Evolutionary conservation across 2,329 filamentous ascomycete species (phyloP).

Genomic region (Anisogramma anomala): DNA sequence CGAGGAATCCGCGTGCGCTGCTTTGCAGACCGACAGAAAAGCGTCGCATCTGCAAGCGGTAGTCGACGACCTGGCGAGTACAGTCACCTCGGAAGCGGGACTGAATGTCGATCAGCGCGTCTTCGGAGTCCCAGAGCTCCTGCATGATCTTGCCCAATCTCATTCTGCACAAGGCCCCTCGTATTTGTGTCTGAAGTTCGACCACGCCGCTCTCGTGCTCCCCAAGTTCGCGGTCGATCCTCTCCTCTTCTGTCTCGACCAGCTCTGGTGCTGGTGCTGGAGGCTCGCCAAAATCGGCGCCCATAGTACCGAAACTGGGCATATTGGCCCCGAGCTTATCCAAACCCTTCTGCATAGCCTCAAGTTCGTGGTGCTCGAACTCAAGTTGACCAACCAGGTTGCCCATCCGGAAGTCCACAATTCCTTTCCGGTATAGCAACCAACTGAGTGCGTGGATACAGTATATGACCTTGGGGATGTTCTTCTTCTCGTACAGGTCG

Average conservation of each 20-base stretch:
- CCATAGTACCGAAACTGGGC: slow-evolving; percentile 97
- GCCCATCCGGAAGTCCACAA: slow-evolving; percentile 90
- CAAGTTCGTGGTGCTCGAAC: slow-evolving; percentile 94
- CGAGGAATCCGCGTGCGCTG: slow-evolving; percentile 60
- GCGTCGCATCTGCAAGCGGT: slow-evolving; percentile 68
- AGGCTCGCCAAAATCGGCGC: slow-evolving; percentile 85
- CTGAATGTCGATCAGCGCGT: slow-evolving; percentile 69
- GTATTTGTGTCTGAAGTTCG: slow-evolving; percentile 78
- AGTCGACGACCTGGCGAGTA: slow-evolving; percentile 69
- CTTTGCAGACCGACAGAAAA: slow-evolving; percentile 77
- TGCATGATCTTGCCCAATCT: slow-evolving; percentile 76
- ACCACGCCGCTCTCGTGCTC: slow-evolving; percentile 62
- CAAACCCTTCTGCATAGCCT: slow-evolving; percentile 91
- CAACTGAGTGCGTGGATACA: slow-evolving; percentile 96
- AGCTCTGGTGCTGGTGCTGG: slow-evolving; percentile 53
- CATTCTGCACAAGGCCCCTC: slow-evolving; percentile 69
- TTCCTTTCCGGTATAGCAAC: slow-evolving; percentile 90
- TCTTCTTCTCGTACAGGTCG: slow-evolving; percentile 98
- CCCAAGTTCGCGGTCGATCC: slow-evolving; percentile 67
- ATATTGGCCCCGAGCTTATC: slow-evolving; percentile 92
- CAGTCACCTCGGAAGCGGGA: slow-evolving; percentile 80
- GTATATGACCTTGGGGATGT: slow-evolving; percentile 98
- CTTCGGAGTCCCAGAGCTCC: slow-evolving; percentile 75
- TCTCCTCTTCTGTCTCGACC: slow-evolving; percentile 81
- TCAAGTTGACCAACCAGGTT: slow-evolving; percentile 93